Percentiles rank a stretch among this genome's conserved stretches.
phyloP scores from a whole-genome alignment of 2,329 filamentous ascomycete genomes.

The Phyllosticta citrichinensis region DNA sequence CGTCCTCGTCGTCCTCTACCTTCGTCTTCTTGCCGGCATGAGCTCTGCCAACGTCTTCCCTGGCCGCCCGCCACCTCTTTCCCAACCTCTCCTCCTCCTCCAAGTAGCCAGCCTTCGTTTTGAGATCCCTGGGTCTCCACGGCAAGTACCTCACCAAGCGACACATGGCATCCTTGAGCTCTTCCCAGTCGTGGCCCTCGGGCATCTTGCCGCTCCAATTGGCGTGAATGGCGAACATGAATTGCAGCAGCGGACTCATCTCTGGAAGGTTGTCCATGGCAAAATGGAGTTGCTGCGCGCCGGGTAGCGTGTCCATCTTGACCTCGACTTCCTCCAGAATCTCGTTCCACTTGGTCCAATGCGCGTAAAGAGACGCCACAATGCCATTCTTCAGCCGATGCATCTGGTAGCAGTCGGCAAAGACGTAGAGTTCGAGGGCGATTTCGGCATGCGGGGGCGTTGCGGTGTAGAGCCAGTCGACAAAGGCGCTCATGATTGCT shows the following conservation, averaged over 20 bases:
- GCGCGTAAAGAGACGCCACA: not conserved
- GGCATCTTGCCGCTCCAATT: not conserved
- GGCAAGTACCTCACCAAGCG: not conserved
- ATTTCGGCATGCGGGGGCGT: not conserved
- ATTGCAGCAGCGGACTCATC: not conserved
- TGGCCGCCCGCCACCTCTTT: too few species aligned
- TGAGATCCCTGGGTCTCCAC: not conserved
- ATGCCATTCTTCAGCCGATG: too few species aligned
- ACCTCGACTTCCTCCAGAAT: not conserved
- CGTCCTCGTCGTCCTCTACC: too few species aligned
- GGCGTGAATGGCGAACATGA: not conserved
- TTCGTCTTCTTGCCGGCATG: too few species aligned
- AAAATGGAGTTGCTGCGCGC: not conserved
- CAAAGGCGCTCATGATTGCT: not conserved
- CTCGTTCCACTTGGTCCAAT: not conserved
- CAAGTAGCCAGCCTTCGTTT: not conserved
- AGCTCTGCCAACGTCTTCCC: too few species aligned
- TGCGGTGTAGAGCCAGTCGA: not conserved
- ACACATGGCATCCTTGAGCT: not conserved
- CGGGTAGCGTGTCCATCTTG: not conserved
- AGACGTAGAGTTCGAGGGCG: not conserved
- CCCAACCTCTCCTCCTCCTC: not conserved
- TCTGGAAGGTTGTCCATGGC: not conserved
- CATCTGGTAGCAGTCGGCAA: not conserved
- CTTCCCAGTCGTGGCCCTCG: not conserved